Evolutionary conservation across 345 rosid genomes (phyloP).

Genomic region (Hibiscus tridactylites): DNA sequence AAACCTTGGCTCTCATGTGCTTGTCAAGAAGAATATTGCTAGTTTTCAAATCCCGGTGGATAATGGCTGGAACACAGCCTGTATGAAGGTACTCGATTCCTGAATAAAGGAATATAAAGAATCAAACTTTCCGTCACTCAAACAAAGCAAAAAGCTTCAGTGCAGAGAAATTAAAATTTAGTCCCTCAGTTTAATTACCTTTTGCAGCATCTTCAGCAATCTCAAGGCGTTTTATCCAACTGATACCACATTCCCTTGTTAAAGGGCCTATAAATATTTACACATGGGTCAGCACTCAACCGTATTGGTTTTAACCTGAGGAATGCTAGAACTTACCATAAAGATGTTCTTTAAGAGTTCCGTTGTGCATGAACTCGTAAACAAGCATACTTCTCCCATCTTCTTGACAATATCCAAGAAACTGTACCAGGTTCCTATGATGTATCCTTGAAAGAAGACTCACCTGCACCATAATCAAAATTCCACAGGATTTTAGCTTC

Average conservation of each 20-base stretch:
- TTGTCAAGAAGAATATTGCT: conserved; percentile 92
- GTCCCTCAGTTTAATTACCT: conserved; percentile 34
- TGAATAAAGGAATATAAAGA: conserved; percentile 19
- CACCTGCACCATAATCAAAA: conserved; percentile 42
- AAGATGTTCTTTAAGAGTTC: conserved; percentile 98
- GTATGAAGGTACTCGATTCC: conserved; percentile 98
- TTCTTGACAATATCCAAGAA: conserved; percentile 97
- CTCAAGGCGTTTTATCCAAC: conserved; percentile 92
- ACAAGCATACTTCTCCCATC: conserved; percentile 77
- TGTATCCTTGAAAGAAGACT: conserved; percentile 96
- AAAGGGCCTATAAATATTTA: conserved; percentile 40
- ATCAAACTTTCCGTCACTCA: conserved; percentile 2
- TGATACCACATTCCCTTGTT: conserved; percentile 48
- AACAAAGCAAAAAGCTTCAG: background rate
- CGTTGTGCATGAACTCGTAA: conserved; percentile 94
- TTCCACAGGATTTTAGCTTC: conserved; percentile 10
- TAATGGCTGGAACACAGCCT: conserved; percentile 91
- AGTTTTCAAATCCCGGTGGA: conserved; percentile 90
- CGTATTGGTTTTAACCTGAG: background rate
- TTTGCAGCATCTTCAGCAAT: conserved; percentile 95
- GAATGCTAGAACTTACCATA: conserved; percentile 47
- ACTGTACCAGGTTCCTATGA: conserved; percentile 94
- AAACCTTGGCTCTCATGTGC: conserved; percentile 86
- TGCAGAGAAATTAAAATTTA: background rate
- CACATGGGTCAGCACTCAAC: background rate